Evolutionary conservation across 257 asterid genomes (phyloP).

Genomic region (Agastache rugosa): DNA sequence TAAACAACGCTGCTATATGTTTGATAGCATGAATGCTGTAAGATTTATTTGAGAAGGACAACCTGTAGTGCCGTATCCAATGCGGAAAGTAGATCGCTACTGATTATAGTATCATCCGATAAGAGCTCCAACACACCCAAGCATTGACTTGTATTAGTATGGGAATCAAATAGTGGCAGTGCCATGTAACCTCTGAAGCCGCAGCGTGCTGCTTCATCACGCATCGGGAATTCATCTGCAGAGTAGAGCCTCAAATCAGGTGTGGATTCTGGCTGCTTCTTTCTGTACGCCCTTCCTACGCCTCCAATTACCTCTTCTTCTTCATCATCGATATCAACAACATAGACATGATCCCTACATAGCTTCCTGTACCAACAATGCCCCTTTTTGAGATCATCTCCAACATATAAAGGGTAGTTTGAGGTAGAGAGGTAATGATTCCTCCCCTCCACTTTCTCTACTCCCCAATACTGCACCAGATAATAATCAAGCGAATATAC

Average conservation of each 20-base stretch:
- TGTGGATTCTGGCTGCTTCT: neutral
- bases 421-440: constrained; percentile 21
- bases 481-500: neutral
- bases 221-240: neutral
- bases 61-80: neutral
- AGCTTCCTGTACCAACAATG: constrained; percentile 28
- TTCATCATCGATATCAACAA: neutral
- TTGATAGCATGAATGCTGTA: too few relatives aligned
- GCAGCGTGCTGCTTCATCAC: neutral
- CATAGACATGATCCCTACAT: neutral
- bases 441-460: constrained; percentile 4
- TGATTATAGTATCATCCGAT: neutral
- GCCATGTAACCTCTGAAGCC: neutral
- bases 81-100: neutral
- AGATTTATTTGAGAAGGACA: too few relatives aligned
- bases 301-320: neutral
- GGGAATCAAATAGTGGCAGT: neutral
- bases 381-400: constrained; percentile 7
- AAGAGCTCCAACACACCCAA: constrained; percentile 25
- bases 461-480: neutral
- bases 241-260: constrained; percentile 27
- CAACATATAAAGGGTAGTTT: constrained; percentile 29
- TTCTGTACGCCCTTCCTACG: neutral
- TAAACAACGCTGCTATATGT: too few relatives aligned
- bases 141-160: neutral